Conservation (phyloP, 345 rosid species). For the Gossypium anomalum region DNA sequence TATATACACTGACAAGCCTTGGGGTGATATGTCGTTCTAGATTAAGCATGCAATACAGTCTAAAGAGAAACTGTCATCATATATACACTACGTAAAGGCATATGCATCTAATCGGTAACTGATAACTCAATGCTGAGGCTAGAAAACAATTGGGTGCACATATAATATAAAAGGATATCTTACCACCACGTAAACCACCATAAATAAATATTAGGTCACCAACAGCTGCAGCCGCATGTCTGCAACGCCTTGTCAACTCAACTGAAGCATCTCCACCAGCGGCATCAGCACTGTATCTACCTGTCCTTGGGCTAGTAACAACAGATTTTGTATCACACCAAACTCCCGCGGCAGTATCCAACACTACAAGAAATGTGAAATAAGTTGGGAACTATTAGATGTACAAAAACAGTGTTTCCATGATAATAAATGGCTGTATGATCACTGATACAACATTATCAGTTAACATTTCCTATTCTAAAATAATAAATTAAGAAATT, state of each 20-base stretch:
- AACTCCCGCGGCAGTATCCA: slow-evolving; percentile 99
- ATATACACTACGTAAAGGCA: background rate
- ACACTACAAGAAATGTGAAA: slow-evolving; percentile 45
- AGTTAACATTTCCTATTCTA: background rate
- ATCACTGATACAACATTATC: background rate
- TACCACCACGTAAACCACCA: slow-evolving; percentile 99
- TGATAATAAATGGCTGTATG: background rate
- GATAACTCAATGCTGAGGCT: background rate
- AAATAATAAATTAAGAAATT: background rate
- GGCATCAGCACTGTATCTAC: slow-evolving; percentile 86
- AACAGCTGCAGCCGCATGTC: slow-evolving; percentile 98
- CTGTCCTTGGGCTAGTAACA: slow-evolving; percentile 91
- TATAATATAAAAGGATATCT: slow-evolving; percentile 19
- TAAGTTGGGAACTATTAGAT: slow-evolving; percentile 15
- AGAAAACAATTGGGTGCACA: background rate
- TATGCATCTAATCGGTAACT: background rate
- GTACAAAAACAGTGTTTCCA: background rate
- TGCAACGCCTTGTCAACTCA: slow-evolving; percentile 96
- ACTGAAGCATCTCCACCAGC: slow-evolving; percentile 98
- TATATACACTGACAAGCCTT: background rate
- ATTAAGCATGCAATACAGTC: background rate
- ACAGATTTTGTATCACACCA: slow-evolving; percentile 99
- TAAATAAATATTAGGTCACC: slow-evolving; percentile 92
- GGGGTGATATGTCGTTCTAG: background rate
- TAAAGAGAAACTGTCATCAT: background rate